Base-by-base conservation (phyloP, 768 basidiomycete species). In the Hemileccinum impolitum region DNA sequence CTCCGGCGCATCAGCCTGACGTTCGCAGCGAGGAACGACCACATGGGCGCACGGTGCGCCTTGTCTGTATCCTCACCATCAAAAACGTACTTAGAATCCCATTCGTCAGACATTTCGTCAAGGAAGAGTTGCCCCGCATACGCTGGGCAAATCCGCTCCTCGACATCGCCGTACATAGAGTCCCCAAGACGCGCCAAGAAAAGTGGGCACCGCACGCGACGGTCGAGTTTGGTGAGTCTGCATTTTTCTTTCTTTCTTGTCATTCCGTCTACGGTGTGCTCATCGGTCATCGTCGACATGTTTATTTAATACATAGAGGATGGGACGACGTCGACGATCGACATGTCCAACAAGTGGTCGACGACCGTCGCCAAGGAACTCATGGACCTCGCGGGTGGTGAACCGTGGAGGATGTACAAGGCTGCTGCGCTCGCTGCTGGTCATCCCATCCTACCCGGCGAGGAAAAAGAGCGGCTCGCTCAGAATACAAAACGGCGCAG, bases 41-140 rank as follows among this genome's bases (percentile, higher is more conserved):
- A 89, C 63, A 86, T 82, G 61, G 86, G 85, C 54, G 85, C 86
- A 23, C 75, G 85, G 88, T 87, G 28, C 23, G 35, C 11, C 3
- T 47, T 13, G n/a, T 28, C 5, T 9, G 26, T 9, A 9, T 28
- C 26, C 26, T 5, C n/a, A 28, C 26, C 26, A 28, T 11, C 18
- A 15, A 37, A 9, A 9, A 4, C 17, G n/a, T n/a, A n/a, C n/a
- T n/a, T n/a, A n/a, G n/a, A n/a, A n/a, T n/a, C n/a, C n/a, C n/a
- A n/a, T n/a, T n/a, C 35, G 18, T 19, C n/a, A 45, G 90, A 39
- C 82, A 89, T 71, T 91, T 92, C 54, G 75, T 86, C 34, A 87
- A 86, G 61, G 82, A 91, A 35, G 76, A 87, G n/a, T 69, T 92
- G 0, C 87, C 86, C 1, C 75, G 86, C 26, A 86, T 92, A 72